Base-by-base conservation (phyloP, 208 protist genomes). In the Acanthamoeba polyphaga region DNA sequence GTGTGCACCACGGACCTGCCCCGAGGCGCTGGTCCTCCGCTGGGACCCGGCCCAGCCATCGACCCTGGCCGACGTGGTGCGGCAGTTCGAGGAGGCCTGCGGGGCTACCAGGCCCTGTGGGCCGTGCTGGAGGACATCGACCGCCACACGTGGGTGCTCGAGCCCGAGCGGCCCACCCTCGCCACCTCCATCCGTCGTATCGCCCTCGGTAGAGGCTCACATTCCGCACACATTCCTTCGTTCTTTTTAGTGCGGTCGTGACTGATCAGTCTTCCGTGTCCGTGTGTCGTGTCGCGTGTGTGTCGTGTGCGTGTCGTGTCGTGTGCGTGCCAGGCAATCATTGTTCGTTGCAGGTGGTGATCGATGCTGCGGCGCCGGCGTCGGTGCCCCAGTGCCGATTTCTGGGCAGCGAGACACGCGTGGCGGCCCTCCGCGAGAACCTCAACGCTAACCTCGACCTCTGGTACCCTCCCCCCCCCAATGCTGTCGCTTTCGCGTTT, bases 1-100 rank as follows among this genome's bases (percentile, higher is more conserved):
- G 43, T 84, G 34, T 84, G 74, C 74, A 84, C 49, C 9, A 84
- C 38, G 9, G 38, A 51, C 49, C 74, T 84, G 74, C 74, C 74
- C 4, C 74, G n/a, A 84, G 49, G 43, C 74, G 38, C 74, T 84
- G 9, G 74, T 24, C 9, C 49, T 84, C n/a, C 74, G 38, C 0
- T 84, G 74, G 74, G 43, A 84, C 27, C 34, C 34, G 22, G 49
- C 19, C 38, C 38, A 38, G 49, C 34, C 19, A 3, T 58, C 43
- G 43, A 51, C 19, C 38, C 49, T 84, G 24, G 49, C 43, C 49
- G 22, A 84, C 38, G 74, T 84, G 8, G 24, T 84, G 43, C 43
- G 19, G 19, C 74, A 84, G 74, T 84, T 84, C 29, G 49, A 84
- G 49, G 27, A 84, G 29, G 38, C 15, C 49, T 84, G 38, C 27